Percentiles rank a stretch among this genome's conserved stretches.
phyloP scores from a whole-genome alignment of 1,284 basidiomycete genomes.

The Trametes sp. region DNA sequence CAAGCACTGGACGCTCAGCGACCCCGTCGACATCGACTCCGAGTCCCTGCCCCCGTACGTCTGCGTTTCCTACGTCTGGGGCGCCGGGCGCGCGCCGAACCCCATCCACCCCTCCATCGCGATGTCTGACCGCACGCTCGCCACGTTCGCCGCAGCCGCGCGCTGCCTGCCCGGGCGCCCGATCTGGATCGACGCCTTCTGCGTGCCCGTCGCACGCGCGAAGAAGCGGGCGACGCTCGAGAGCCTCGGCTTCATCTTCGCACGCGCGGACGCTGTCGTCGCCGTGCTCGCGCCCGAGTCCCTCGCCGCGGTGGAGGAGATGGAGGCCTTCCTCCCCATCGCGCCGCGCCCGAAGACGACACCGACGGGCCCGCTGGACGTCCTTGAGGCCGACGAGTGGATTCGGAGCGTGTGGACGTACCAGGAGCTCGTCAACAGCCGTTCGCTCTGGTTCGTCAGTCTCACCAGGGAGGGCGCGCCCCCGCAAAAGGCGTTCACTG shows the following conservation, averaged over 20 bases:
- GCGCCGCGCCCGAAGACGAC: conserved; percentile 6
- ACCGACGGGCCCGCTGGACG: conserved; percentile 20
- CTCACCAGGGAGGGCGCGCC: background rate
- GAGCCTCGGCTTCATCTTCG: conserved; percentile 35
- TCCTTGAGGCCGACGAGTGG: conserved; percentile 34
- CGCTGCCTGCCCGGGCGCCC: conserved; percentile 20
- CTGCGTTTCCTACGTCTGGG: conserved; percentile 39
- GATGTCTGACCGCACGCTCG: conserved; percentile 35
- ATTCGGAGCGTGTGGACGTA: conserved; percentile 37
- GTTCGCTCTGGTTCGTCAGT: conserved; percentile 20
- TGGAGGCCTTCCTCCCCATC: conserved; percentile 12
- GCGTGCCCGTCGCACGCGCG: conserved; percentile 28
- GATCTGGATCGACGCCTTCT: conserved; percentile 36
- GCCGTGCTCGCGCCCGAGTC: conserved; percentile 28
- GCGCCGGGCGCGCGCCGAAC: conserved; percentile 21
- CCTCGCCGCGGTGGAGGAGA: conserved; percentile 26
- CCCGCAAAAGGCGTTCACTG: conserved; percentile 3
- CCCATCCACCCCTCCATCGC: conserved; percentile 27
- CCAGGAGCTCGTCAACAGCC: conserved; percentile 34
- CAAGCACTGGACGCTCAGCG: conserved; percentile 25
- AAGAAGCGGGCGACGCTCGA: conserved; percentile 31
- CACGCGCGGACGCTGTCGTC: conserved; percentile 28
- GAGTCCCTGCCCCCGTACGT: conserved; percentile 25
- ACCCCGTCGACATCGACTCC: conserved; percentile 29
- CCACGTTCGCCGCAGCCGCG: conserved; percentile 24